Evolutionary conservation across 139 green algal genomes (phyloP).

Genomic region (Coccomyxa sp.): DNA sequence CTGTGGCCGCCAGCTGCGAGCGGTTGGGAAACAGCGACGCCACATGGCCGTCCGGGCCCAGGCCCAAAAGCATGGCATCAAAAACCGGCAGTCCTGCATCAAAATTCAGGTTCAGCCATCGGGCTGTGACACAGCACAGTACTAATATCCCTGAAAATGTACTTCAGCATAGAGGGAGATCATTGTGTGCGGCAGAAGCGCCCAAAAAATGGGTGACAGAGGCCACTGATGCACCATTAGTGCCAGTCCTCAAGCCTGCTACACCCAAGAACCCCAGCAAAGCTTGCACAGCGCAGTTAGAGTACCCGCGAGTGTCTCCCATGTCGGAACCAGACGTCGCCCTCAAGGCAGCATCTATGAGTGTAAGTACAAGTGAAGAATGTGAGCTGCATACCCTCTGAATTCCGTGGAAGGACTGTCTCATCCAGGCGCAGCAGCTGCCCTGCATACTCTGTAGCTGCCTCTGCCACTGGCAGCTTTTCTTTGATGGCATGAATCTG

Average conservation of each 20-base stretch:
- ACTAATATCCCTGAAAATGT: no score
- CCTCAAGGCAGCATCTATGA: no score
- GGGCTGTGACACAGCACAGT: neutral
- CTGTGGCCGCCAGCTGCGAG: slow-evolving; percentile 39
- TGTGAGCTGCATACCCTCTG: slow-evolving; percentile 14
- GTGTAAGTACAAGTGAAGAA: no score
- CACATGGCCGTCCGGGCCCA: slow-evolving; percentile 96
- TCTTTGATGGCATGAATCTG: slow-evolving; percentile 55
- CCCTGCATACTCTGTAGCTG: slow-evolving; percentile 44
- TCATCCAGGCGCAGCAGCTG: slow-evolving; percentile 23
- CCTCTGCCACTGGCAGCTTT: slow-evolving; percentile 34
- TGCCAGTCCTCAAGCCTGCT: no score
- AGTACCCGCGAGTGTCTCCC: no score
- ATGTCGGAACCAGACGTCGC: no score
- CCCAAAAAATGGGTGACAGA: no score
- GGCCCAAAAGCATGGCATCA: slow-evolving; percentile 90
- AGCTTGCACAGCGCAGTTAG: no score
- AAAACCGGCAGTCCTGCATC: slow-evolving; percentile 61
- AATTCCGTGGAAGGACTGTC: slow-evolving; percentile 15
- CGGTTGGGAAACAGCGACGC: slow-evolving; percentile 97
- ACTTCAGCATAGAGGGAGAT: no score
- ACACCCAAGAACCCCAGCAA: no score
- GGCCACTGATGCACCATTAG: no score
- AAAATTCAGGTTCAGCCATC: neutral
- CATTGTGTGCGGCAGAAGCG: no score